A percentile compares a stretch with the other conserved stretches of the same genome.
Evolutionary conservation across 1,139 yeast species (phyloP).

Genomic region (Lizanozyma gosingica): DNA sequence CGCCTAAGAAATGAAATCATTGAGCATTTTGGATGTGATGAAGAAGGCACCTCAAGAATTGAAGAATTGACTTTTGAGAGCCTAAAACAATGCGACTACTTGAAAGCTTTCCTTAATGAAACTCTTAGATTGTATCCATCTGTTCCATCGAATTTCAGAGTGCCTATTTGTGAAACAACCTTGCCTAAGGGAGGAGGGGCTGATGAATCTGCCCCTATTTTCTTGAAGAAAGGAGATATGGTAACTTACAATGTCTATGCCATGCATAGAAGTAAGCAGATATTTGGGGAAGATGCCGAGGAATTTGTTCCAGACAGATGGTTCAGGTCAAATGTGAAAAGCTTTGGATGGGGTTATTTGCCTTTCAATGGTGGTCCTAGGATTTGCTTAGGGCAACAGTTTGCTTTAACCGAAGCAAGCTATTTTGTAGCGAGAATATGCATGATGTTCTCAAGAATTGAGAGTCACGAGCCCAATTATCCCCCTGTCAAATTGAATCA

Average conservation of each 20-base stretch:
- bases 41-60: conserved; percentile 1
- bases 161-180: conserved; percentile 35
- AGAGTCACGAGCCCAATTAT: background rate
- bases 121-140: conserved; percentile 46
- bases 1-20: conserved; percentile 32
- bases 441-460: background rate
- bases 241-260: conserved; percentile 36
- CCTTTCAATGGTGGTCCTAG: conserved; percentile 59
- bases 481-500: background rate
- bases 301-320: conserved; percentile 46
- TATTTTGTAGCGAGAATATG: conserved; percentile 33
- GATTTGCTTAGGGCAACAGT: conserved; percentile 52
- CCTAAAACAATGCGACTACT: conserved; percentile 40
- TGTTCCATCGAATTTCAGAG: conserved; percentile 45
- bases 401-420: conserved; percentile 48
- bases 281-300: conserved; percentile 41
- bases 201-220: conserved; percentile 32
- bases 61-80: conserved; percentile 37
- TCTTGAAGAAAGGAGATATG: conserved; percentile 37
- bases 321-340: conserved; percentile 9
- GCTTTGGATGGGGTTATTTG: conserved; percentile 35
- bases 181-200: conserved; percentile 47
- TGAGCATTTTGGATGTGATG: conserved; percentile 18
- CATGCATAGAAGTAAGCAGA: conserved; percentile 36
- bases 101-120: conserved; percentile 42